Conservation (phyloP, 83 land plant species). For the Thuja plicata region DNA sequence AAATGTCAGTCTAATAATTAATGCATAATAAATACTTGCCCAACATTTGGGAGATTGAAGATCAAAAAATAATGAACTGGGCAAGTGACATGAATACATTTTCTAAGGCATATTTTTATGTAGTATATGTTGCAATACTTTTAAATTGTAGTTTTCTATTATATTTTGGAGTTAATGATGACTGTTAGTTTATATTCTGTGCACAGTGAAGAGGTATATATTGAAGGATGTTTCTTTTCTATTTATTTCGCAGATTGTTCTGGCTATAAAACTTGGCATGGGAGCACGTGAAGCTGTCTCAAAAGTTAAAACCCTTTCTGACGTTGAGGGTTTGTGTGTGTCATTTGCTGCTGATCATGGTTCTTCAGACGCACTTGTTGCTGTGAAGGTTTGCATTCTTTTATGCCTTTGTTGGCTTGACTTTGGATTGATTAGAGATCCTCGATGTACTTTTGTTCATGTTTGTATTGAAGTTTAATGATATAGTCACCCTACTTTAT, state of each 20-base stretch:
- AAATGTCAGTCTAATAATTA: too few relatives aligned
- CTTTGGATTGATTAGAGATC: neutral
- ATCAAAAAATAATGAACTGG: neutral
- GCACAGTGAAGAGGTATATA: neutral
- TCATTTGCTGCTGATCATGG: slow-evolving; percentile 68
- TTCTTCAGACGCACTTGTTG: slow-evolving; percentile 73
- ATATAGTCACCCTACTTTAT: neutral
- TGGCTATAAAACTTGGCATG: slow-evolving; percentile 90
- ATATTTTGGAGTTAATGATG: neutral
- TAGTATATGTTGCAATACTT: neutral
- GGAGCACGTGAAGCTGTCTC: slow-evolving; percentile 69
- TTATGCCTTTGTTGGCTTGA: neutral
- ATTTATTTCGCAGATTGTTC: slow-evolving; percentile 65
- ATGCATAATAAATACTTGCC: neutral
- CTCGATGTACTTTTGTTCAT: neutral
- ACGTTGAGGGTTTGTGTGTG: slow-evolving; percentile 90
- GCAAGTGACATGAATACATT: neutral
- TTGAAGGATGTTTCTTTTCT: slow-evolving; percentile 6
- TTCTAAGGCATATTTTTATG: neutral
- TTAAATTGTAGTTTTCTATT: neutral
- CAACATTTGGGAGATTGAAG: neutral
- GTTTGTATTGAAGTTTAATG: neutral
- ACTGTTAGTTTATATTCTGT: neutral
- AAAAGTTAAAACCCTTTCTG: slow-evolving; percentile 81
- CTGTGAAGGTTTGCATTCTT: slow-evolving; percentile 74